These are phyloP conservation scores for Novymonas esmeraldas DNA, from an alignment of 208 protist genomes.

Conservation along the genomic window DNA sequence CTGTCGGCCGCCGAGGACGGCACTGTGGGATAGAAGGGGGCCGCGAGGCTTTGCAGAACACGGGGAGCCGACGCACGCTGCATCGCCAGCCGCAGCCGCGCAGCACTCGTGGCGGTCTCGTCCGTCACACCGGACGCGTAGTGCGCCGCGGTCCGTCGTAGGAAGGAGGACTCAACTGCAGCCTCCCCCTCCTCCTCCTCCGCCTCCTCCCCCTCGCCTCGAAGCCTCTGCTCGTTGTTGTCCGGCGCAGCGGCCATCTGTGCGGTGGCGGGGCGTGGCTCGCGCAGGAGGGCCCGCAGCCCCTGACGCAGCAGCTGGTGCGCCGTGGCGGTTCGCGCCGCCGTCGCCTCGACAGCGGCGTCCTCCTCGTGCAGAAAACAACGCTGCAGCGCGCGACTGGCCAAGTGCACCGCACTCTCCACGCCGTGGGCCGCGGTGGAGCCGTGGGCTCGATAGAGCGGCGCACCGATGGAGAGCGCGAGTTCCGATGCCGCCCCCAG, in stretches of 20 bases:
- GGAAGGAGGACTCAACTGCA: constrained; percentile 24
- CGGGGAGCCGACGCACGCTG: constrained; percentile 3
- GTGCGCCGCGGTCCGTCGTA: constrained; percentile 22
- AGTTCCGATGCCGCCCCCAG: neutral
- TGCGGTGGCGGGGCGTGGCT: neutral
- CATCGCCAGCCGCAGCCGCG: constrained; percentile 9
- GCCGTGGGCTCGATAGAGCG: constrained; percentile 5
- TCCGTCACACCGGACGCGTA: neutral
- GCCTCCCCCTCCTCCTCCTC: neutral
- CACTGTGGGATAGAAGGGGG: constrained; percentile 5
- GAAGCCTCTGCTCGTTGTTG: neutral
- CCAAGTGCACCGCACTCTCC: constrained; percentile 11
- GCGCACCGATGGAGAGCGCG: constrained; percentile 14
- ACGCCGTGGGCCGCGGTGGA: neutral
- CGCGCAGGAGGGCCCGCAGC: neutral
- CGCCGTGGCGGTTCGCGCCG: neutral
- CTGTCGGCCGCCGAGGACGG: neutral
- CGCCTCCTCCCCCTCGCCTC: neutral
- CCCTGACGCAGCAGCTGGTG: neutral
- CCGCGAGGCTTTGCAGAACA: constrained; percentile 9
- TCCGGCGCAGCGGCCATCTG: neutral
- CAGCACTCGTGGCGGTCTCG: neutral
- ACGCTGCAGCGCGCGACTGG: constrained; percentile 2
- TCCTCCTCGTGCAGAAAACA: neutral
- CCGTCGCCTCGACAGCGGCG: neutral